Evolutionary conservation across 2,329 filamentous ascomycete species (phyloP).

Genomic region (Phyllachora maydis): DNA sequence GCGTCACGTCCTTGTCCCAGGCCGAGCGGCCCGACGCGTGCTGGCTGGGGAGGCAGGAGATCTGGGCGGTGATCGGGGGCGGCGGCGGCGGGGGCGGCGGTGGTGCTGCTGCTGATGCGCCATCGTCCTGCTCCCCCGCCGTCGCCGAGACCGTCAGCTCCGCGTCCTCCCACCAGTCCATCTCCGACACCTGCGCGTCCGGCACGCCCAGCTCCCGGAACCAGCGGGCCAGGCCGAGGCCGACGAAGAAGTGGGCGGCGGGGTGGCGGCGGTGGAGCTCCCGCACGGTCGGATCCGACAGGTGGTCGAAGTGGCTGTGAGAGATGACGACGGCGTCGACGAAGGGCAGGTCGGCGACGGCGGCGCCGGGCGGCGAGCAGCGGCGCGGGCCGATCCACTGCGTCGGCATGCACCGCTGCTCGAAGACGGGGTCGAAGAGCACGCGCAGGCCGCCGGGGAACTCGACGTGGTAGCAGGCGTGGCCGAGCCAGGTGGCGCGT

Average conservation of each 20-base stretch:
- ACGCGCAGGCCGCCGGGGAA: constrained; percentile 73
- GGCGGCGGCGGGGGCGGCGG: constrained; percentile 7
- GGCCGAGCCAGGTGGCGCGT: constrained; percentile 83
- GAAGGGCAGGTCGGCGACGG: constrained; percentile 55
- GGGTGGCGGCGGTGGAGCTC: constrained; percentile 53
- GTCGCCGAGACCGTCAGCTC: constrained; percentile 38
- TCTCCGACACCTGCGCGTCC: constrained; percentile 61
- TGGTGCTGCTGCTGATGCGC: constrained; percentile 2
- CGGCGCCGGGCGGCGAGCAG: constrained; percentile 58
- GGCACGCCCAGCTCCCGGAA: constrained; percentile 51
- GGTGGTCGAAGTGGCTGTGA: constrained; percentile 85
- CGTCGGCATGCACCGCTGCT: constrained; percentile 66
- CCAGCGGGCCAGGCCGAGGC: constrained; percentile 66
- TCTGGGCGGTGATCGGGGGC: constrained; percentile 52
- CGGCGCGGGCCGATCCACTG: constrained; percentile 51
- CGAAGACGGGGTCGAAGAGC: constrained; percentile 86
- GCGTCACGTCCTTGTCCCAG: constrained; percentile 52
- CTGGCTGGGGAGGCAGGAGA: constrained; percentile 70
- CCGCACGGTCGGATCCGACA: constrained; percentile 56
- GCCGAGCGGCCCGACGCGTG: constrained; percentile 51
- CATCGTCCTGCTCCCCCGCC: constrained; percentile 9
- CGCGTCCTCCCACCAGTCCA: constrained; percentile 88
- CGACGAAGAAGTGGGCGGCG: constrained; percentile 71
- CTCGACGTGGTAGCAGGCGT: constrained; percentile 85
- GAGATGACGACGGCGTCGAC: constrained; percentile 66